Base-by-base conservation (phyloP, 768 basidiomycete species). In the Multifurca ochricompacta region DNA sequence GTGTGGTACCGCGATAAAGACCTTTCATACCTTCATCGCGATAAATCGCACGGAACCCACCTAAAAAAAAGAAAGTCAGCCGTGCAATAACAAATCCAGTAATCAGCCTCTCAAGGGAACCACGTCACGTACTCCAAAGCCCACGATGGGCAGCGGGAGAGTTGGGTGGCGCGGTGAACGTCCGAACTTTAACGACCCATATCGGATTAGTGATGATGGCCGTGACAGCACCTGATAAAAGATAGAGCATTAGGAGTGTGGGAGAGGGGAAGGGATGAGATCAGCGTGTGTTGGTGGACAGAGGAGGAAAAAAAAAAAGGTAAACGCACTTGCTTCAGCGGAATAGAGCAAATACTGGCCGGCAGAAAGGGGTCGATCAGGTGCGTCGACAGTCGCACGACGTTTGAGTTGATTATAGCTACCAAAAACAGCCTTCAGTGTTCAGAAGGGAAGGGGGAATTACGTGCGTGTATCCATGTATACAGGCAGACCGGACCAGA, bases 161-260 rank as follows among this genome's bases (percentile, higher is more conserved):
- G 51, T 79, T 76, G 27, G 78, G 68, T 9, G 71, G 72, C 1
- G 92, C 86, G 1, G 93, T 91, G 66, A 96, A 99, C 83, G 97
- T 93, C 56, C 96, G 82, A 8, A 96, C 94, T 73, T 95, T 89
- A 51, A 98, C 87, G 13, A 98, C 87, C 95, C 95, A 98, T 62
- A 97, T 82, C 0, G 95, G 96, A 68, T 99, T 98, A 6, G 95
- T 99, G 66, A 96, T 77, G 64, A 98, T 73, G 1, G 96, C 93
- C 3, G 94, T 96, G 16, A 82, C 83, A 11, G 94, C 89, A 73
- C 95, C 95, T 98, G 16, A 51, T 49, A 59, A 13, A 28, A 34
- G 48, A 37, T n/a, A n/a, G n/a, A n/a, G n/a, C n/a, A n/a, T n/a
- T n/a, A n/a, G n/a, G n/a, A n/a, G n/a, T n/a, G n/a, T n/a, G n/a